Evolutionary conservation across 345 rosid species (phyloP).

Genomic region (Eucalyptus polybractea): DNA sequence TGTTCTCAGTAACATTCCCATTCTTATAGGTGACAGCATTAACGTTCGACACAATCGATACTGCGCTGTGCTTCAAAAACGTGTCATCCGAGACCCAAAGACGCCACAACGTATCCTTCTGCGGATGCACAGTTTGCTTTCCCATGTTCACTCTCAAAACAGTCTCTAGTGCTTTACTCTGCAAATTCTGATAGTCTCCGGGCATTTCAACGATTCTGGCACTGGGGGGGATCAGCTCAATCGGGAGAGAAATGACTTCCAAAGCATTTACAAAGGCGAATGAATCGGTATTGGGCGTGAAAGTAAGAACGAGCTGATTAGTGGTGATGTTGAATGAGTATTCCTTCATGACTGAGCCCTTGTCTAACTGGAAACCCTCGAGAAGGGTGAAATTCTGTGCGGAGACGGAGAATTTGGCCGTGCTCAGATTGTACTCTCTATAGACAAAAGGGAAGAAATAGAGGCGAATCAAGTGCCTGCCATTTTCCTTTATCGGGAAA

Average conservation of each 20-base stretch:
- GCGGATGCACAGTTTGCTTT: constrained; percentile 28
- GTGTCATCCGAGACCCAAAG: constrained; percentile 55
- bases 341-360: constrained; percentile 29
- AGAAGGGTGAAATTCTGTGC: constrained; percentile 58
- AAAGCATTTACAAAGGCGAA: constrained; percentile 66
- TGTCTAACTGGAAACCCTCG: constrained; percentile 19
- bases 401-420: constrained; percentile 55
- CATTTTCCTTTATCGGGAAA: constrained; percentile 32
- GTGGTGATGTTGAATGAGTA: constrained; percentile 41
- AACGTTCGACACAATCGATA: constrained; percentile 9
- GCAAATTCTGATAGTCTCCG: constrained; percentile 3
- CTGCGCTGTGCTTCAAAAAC: constrained; percentile 16
- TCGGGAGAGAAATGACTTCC: constrained; percentile 64
- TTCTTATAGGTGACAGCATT: constrained; percentile 33
- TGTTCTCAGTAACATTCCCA: constrained; percentile 12
- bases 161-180: constrained; percentile 47
- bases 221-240: constrained; percentile 32
- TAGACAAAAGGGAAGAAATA: constrained; percentile 46
- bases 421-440: constrained; percentile 24
- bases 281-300: constrained; percentile 32
- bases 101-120: constrained; percentile 58
- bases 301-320: constrained; percentile 23
- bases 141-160: constrained; percentile 89
- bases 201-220: constrained; percentile 13
- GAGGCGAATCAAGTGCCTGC: constrained; percentile 66